Percentiles rank a stretch among this genome's conserved stretches.
These are phyloP conservation scores for Cylindrotheca closterium DNA, from an alignment of 108 stramenopile species.

Conservation along the genomic window DNA sequence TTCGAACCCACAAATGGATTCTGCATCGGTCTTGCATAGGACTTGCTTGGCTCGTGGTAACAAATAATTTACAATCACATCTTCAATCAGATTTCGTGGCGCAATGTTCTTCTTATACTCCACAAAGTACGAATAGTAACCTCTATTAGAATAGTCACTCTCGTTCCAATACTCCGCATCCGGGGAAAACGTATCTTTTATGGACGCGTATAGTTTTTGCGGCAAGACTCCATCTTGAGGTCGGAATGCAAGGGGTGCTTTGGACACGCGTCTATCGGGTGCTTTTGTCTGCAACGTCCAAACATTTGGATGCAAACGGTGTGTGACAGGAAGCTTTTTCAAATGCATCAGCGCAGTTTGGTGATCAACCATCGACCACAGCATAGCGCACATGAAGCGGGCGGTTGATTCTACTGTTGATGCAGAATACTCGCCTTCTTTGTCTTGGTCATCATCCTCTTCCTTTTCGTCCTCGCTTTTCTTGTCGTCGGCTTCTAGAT, in stretches of 20 bases:
- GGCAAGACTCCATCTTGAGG: constrained; percentile 48
- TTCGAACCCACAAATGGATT: constrained; percentile 70
- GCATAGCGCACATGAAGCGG: constrained; percentile 80
- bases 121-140: constrained; percentile 80
- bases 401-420: constrained; percentile 76
- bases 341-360: constrained; percentile 56
- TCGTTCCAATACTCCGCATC: constrained; percentile 72
- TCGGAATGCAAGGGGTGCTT: constrained; percentile 23
- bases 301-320: constrained; percentile 84
- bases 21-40: constrained; percentile 23
- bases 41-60: constrained; percentile 60
- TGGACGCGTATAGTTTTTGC: constrained; percentile 42
- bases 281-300: constrained; percentile 31
- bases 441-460: constrained; percentile 17
- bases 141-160: constrained; percentile 67
- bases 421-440: constrained; percentile 40
- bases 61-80: constrained; percentile 67
- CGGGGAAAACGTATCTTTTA: constrained; percentile 69
- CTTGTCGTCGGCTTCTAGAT: constrained; percentile 34
- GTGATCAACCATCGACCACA: constrained; percentile 58
- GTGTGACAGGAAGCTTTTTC: constrained; percentile 62
- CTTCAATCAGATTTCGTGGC: constrained; percentile 63
- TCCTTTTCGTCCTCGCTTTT: constrained; percentile 31
- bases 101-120: constrained; percentile 32
- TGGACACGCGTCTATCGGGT: constrained; percentile 14